A percentile compares a stretch with the other conserved stretches of the same genome.
These are phyloP conservation scores for Trichophyton benhamiae DNA, from an alignment of 2,329 filamentous ascomycete genomes.

Conservation along the genomic window DNA sequence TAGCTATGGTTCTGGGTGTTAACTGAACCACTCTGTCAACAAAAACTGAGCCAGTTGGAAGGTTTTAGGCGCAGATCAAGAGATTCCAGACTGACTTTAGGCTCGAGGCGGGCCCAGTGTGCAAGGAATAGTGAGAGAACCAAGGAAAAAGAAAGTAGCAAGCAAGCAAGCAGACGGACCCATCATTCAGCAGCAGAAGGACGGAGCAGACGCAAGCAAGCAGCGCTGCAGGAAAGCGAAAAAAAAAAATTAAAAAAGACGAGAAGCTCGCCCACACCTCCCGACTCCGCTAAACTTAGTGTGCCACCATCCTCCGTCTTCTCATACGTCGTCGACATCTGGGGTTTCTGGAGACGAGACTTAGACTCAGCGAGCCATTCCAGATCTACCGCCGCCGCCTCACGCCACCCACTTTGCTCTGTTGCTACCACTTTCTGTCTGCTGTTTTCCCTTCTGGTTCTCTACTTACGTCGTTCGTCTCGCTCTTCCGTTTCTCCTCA, in stretches of 20 bases:
- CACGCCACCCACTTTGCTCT: conserved; percentile 3
- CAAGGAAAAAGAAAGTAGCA: conserved; percentile 1
- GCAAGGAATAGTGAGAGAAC: conserved; percentile 1
- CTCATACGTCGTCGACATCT: conserved; percentile 1
- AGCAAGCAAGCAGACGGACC: background rate
- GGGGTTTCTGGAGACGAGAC: conserved; percentile 3
- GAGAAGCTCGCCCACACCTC: conserved; percentile 5
- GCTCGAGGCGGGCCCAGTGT: conserved; percentile 4
- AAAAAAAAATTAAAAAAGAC: background rate
- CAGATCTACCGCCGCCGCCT: conserved; percentile 5
- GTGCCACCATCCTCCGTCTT: conserved; percentile 5
- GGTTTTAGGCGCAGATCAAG: conserved; percentile 4
- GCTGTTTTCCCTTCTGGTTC: background rate
- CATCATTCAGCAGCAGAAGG: background rate
- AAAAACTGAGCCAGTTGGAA: background rate
- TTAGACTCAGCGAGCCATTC: conserved; percentile 1
- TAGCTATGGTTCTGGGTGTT: background rate
- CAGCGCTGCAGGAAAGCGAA: background rate
- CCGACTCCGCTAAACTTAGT: conserved; percentile 3
- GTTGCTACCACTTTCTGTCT: background rate
- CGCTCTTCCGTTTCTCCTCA: background rate
- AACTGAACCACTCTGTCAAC: background rate
- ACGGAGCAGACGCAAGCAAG: background rate
- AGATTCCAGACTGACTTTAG: conserved; percentile 7
- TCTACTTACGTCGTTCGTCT: conserved; percentile 1